phyloP scores from a whole-genome alignment of 2,329 filamentous ascomycete genomes.

The Epichloe scottii region DNA sequence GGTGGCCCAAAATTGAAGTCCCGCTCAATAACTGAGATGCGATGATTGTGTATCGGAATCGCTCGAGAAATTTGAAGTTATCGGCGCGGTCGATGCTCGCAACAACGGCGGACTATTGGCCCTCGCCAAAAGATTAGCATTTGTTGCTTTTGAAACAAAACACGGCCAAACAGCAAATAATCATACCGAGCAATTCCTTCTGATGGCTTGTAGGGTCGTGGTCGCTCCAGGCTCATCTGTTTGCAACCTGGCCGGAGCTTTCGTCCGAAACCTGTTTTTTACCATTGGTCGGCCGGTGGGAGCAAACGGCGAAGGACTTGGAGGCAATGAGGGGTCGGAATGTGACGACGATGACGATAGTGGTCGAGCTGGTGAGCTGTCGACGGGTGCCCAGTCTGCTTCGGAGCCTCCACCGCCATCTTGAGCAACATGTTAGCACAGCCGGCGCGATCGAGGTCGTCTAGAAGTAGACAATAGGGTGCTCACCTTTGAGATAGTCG shows the following conservation, averaged over 20 bases:
- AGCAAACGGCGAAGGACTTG: conserved; percentile 39
- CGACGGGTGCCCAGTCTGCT: conserved; percentile 32
- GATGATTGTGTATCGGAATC: conserved; percentile 86
- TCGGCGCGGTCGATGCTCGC: conserved; percentile 63
- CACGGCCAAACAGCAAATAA: not conserved
- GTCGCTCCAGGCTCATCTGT: conserved; percentile 23
- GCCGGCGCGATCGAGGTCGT: too few species aligned
- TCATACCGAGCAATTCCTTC: conserved; percentile 39
- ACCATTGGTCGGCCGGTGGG: conserved; percentile 43
- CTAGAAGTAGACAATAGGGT: not conserved
- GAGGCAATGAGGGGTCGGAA: conserved; percentile 29
- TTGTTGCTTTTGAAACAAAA: not conserved
- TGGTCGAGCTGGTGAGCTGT: conserved; percentile 21
- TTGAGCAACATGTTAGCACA: conserved; percentile 9
- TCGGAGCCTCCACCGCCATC: conserved; percentile 38
- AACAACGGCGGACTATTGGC: conserved; percentile 51
- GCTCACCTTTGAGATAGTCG: conserved; percentile 73
- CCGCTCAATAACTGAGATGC: conserved; percentile 79
- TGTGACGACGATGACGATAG: conserved; percentile 14
- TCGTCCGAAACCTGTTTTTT: conserved; percentile 39
- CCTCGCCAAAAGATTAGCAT: not conserved
- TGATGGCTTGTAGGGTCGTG: conserved; percentile 31
- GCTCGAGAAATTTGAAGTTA: conserved; percentile 76
- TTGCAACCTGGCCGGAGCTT: conserved; percentile 30
- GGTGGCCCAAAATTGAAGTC: conserved; percentile 37